Evolutionary conservation across 2,329 filamentous ascomycete genomes (phyloP), one percentile per base, ranked within the genome.

Genomic region (Coniochaeta hoffmannii): DNA sequence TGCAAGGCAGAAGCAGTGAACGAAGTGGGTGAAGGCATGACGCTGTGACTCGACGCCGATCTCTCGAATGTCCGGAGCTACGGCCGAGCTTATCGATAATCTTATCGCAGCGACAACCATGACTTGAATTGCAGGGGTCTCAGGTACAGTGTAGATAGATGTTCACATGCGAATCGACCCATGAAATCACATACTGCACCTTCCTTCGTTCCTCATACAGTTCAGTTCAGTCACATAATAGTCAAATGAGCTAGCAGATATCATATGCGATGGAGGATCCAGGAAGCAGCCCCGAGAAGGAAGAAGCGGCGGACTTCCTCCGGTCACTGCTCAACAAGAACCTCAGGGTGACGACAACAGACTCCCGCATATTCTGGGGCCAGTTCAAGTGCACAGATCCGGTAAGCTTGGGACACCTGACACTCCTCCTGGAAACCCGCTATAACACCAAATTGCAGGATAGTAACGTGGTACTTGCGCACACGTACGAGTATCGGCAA

Each of bases 311-410:
- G 56, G 65, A 69, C 44, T 89, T 81, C 65, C 76, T 90, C 28
- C 69, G 72, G 32, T 82, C 85, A 24, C 81, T 95, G 53, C 76
- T 96, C 53, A 89, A 89, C 69, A 89, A 89, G 69, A 89, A 83
- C 36, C 74, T 97, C 32, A 86, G 91, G 56, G 75, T 97, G 55
- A 82, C 88, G 63, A 89, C 88, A 14, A 89, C 85, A 4, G 93
- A 97, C 68, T 84, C 83, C 15, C 89, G 94, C 58, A 85, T 96
- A 69, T 99, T 97, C 70, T 83, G 91, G 55, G 94, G 94, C 19
- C 80, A 85, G 60, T 89, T 99, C 73, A 97, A 95, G 72, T 99
- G 94, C 75, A 97, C 92, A 30, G 94, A 99, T 75, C 85, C 88
- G 57, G 91, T 95, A 74, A 53, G 81, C 77, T 12, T 34, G 15